Conservation (phyloP, 2,329 filamentous ascomycete genomes). For the Karstenula rhodostoma region DNA sequence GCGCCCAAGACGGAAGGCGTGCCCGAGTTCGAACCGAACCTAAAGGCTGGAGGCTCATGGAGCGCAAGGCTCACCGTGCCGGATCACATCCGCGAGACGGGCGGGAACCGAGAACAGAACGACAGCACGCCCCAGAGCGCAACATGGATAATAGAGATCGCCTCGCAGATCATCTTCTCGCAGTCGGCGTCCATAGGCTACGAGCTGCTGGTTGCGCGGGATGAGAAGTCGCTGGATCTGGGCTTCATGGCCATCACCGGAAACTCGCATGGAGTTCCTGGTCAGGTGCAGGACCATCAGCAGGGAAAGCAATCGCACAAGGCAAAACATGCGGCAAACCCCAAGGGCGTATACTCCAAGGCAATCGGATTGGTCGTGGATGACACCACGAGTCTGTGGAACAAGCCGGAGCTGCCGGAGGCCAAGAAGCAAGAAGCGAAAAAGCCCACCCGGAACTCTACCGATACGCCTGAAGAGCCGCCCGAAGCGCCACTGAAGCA, state of each 20-base stretch:
- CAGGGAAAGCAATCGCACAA: slow-evolving; percentile 65
- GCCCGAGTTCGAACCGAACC: slow-evolving; percentile 93
- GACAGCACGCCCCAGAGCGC: slow-evolving; percentile 62
- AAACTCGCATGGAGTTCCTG: slow-evolving; percentile 59
- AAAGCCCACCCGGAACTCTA: slow-evolving; percentile 30
- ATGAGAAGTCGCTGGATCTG: slow-evolving; percentile 81
- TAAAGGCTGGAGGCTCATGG: slow-evolving; percentile 93
- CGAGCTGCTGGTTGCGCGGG: slow-evolving; percentile 84
- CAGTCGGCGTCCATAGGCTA: slow-evolving; percentile 85
- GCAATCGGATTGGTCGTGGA: slow-evolving; percentile 82
- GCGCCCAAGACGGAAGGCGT: slow-evolving; percentile 74
- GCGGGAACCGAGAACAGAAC: slow-evolving; percentile 54
- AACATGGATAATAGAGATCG: slow-evolving; percentile 89
- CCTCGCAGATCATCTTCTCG: slow-evolving; percentile 94
- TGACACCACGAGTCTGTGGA: slow-evolving; percentile 90
- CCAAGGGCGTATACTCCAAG: slow-evolving; percentile 82
- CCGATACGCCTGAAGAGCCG: slow-evolving; percentile 30
- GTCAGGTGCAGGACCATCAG: slow-evolving; percentile 79
- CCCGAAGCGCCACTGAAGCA: slow-evolving; percentile 58
- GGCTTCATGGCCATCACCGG: slow-evolving; percentile 66
- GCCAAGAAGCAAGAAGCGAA: slow-evolving; percentile 56
- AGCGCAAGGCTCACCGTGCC: slow-evolving; percentile 81
- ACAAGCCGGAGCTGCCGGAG: slow-evolving; percentile 82
- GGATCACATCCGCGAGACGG: slow-evolving; percentile 74
- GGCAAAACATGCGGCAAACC: slow-evolving; percentile 66